Evolutionary conservation across 2,329 filamentous ascomycete genomes (phyloP), one percentile per base, ranked within the genome.

Genomic region (Orbilia javanica): DNA sequence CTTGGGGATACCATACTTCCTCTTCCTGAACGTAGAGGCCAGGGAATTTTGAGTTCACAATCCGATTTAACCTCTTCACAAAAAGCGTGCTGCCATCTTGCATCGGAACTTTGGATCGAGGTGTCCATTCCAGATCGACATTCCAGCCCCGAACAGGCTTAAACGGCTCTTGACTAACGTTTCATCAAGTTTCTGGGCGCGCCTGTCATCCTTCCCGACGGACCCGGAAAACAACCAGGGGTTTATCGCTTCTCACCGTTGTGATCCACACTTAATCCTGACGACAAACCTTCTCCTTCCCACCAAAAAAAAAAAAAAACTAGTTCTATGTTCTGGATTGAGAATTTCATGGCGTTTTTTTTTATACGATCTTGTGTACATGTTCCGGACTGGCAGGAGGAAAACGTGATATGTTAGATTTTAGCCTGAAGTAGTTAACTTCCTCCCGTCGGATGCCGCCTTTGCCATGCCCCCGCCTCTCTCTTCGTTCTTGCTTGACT

Each of bases 171-270:
- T 60, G 42, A 11, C 53, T 39, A 55, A 29, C 36, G 60, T 73
- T 66, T 73, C 69, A 73, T 36, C 60, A 73, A 18, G 69, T 60
- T 39, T 60, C 69, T 73, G 60, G 69, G 69, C 69, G 42, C 60
- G 60, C 50, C 60, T 39, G 69, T 60, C 50, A 65, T 52, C 70
- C 20, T 74, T 73, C 70, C 70, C 70, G 70, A 74, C 34, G 42
- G 60, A 53, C 70, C 70, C 70, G 70, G 70, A 64, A 60, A 52
- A 27, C 34, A 44, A 11, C 63, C 48, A 31, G 63, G 70, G 10
- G 3, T 34, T 42, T 66, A n/a, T 55, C 34, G 44, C 34, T 36
- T 57, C 25, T 4, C 8, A 13, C 36, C 13, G 8, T 31, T 57
- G 48, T 34, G 55, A 8, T 65, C 69, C 69, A 73, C 69, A 65